phyloP scores from a whole-genome alignment of 2,329 filamentous ascomycete species.

The Phaeosphaeriaceae sp. region DNA sequence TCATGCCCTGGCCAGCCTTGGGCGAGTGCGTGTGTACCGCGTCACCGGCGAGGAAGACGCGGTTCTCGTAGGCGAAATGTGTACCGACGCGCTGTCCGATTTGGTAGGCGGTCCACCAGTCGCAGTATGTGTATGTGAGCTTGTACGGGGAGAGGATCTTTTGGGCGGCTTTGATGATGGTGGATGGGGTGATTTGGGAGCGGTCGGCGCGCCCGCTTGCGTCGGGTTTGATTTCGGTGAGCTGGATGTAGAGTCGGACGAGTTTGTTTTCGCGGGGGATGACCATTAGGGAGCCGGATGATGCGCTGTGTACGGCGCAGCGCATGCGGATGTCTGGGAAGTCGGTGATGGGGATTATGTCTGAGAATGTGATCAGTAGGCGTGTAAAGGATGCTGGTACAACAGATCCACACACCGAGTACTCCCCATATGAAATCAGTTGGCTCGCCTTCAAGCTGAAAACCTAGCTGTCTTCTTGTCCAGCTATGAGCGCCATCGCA shows the following conservation, averaged over 20 bases:
- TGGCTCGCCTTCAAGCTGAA: constrained; percentile 62
- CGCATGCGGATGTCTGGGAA: constrained; percentile 67
- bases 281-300: constrained; percentile 66
- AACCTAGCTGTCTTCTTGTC: constrained; percentile 64
- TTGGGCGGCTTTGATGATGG: constrained; percentile 68
- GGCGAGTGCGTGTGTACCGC: constrained; percentile 65
- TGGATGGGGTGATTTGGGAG: constrained; percentile 67
- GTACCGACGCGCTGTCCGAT: constrained; percentile 70
- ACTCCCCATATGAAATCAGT: constrained; percentile 62
- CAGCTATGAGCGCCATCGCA: constrained; percentile 73
- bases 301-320: constrained; percentile 64
- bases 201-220: constrained; percentile 59
- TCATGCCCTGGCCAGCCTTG: constrained; percentile 75
- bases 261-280: constrained; percentile 69
- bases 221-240: constrained; percentile 57
- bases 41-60: constrained; percentile 74
- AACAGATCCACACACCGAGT: constrained; percentile 40
- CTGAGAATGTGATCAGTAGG: constrained; percentile 24
- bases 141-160: constrained; percentile 71
- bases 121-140: constrained; percentile 67
- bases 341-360: constrained; percentile 61
- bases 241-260: constrained; percentile 70
- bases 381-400: too few relatives aligned
- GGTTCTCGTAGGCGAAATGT: constrained; percentile 61
- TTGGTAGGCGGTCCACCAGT: constrained; percentile 73